Conservation (phyloP, 75 land plant species). For the Cryptomeria japonica region DNA sequence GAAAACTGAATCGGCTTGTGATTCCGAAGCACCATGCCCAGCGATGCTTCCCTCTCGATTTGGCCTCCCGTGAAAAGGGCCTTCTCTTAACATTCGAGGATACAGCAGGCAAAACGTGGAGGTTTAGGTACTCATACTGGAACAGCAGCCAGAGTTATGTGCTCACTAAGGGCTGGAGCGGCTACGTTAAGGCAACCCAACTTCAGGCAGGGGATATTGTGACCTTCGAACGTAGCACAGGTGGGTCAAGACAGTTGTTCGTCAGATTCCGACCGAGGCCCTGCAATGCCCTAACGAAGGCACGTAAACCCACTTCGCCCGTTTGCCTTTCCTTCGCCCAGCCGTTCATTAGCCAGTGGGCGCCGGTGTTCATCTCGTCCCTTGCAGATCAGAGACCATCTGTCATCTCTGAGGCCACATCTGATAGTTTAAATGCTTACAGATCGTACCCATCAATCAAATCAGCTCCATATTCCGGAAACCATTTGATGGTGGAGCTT, state of each 20-base stretch:
- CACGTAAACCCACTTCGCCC: too few relatives aligned
- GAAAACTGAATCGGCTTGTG: constrained; percentile 26
- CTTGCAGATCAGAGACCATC: too few relatives aligned
- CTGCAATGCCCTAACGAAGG: not conserved
- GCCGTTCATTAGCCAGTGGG: too few relatives aligned
- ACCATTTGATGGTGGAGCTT: too few relatives aligned
- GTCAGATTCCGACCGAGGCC: constrained; percentile 14
- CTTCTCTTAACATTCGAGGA: constrained; percentile 50
- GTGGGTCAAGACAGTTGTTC: constrained; percentile 24
- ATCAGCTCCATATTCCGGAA: too few relatives aligned
- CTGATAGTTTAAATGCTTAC: too few relatives aligned
- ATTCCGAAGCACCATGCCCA: constrained; percentile 37
- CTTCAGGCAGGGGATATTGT: constrained; percentile 59
- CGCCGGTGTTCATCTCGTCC: too few relatives aligned
- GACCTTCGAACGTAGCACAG: constrained; percentile 31
- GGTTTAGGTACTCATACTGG: constrained; percentile 83
- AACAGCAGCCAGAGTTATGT: constrained; percentile 83
- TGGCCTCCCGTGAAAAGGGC: constrained; percentile 15
- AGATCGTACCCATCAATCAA: too few relatives aligned
- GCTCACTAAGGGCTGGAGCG: constrained; percentile 77
- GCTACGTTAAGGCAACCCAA: constrained; percentile 72
- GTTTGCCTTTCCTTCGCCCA: too few relatives aligned
- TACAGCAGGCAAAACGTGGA: constrained; percentile 40
- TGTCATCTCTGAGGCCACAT: too few relatives aligned
- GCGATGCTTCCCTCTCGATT: constrained; percentile 14